These are phyloP conservation scores for Zygoascus hellenicus DNA, from an alignment of 1,139 yeast genomes.

Conservation along the genomic window DNA sequence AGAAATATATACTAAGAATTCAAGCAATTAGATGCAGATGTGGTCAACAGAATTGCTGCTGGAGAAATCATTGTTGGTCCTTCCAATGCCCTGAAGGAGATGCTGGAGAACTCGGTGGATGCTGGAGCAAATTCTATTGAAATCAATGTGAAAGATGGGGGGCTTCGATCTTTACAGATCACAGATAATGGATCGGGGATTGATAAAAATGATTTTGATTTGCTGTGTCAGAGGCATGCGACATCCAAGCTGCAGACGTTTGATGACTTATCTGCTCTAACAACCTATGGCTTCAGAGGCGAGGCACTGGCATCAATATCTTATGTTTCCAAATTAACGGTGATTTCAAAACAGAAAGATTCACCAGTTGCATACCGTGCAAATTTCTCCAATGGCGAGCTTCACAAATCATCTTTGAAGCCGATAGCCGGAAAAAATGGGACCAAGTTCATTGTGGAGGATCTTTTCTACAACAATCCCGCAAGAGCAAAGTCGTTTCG, in stretches of 20 bases:
- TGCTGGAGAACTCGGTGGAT: slow-evolving; percentile 76
- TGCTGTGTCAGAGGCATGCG: slow-evolving; percentile 60
- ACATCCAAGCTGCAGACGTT: slow-evolving; percentile 60
- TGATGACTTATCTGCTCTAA: slow-evolving; percentile 46
- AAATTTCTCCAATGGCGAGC: slow-evolving; percentile 56
- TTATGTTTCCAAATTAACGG: slow-evolving; percentile 58
- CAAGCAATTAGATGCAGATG: slow-evolving; percentile 52
- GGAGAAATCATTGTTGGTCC: slow-evolving; percentile 96
- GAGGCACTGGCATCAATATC: slow-evolving; percentile 73
- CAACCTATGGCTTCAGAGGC: slow-evolving; percentile 76
- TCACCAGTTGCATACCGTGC: slow-evolving; percentile 64
- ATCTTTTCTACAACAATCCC: slow-evolving; percentile 83
- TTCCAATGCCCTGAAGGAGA: slow-evolving; percentile 73
- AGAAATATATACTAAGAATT: slow-evolving; percentile 10
- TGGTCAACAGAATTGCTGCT: slow-evolving; percentile 90
- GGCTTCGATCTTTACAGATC: slow-evolving; percentile 55
- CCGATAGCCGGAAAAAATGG: slow-evolving; percentile 88
- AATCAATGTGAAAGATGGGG: slow-evolving; percentile 59
- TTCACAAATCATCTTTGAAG: slow-evolving; percentile 39
- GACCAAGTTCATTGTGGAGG: slow-evolving; percentile 80
- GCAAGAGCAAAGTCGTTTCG: slow-evolving; percentile 64
- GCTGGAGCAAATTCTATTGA: slow-evolving; percentile 63
- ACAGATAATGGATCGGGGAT: slow-evolving; percentile 80
- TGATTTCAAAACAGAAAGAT: slow-evolving; percentile 61
- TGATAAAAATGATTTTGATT: slow-evolving; percentile 45